These are phyloP conservation scores for Debaryomycetaceae sp. DNA, from an alignment of 1,139 yeast genomes.

Conservation along the genomic window DNA sequence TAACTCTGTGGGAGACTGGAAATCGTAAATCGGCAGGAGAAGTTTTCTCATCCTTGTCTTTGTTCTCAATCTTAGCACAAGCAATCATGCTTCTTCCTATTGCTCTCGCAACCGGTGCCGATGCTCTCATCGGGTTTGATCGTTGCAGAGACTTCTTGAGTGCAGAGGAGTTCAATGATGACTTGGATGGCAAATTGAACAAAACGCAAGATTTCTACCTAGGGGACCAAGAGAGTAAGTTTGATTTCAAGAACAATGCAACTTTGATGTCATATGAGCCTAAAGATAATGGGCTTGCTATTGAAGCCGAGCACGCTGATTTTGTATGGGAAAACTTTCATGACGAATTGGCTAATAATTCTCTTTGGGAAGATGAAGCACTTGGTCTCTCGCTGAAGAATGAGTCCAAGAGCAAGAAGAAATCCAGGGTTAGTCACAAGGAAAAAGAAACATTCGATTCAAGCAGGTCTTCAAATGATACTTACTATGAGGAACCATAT, in stretches of 20 bases:
- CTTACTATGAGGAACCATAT: constrained; percentile 9
- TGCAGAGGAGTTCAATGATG: constrained; percentile 33
- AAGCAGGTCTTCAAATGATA: constrained; percentile 12
- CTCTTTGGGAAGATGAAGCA: constrained; percentile 7
- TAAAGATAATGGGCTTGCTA: constrained; percentile 9
- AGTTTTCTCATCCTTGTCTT: constrained; percentile 49
- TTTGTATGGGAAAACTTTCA: constrained; percentile 36
- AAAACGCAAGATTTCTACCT: constrained; percentile 14
- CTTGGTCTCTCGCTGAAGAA: constrained; percentile 10
- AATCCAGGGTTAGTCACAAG: constrained; percentile 7
- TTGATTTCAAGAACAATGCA: constrained; percentile 10
- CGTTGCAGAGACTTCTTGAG: constrained; percentile 44
- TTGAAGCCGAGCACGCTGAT: constrained; percentile 28
- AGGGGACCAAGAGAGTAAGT: constrained; percentile 16
- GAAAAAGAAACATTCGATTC: constrained; percentile 4
- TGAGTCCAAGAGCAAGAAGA: constrained; percentile 9
- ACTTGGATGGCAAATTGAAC: constrained; percentile 16
- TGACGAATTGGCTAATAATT: constrained; percentile 21
- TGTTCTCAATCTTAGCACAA: constrained; percentile 49
- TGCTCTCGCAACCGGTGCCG: constrained; percentile 53
- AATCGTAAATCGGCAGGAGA: constrained; percentile 38
- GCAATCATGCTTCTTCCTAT: constrained; percentile 52
- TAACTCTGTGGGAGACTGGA: constrained; percentile 41
- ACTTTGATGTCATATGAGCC: neutral
- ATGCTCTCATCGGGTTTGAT: constrained; percentile 49